Conservation (phyloP, 2,329 filamentous ascomycete genomes). For the Fusarium udum region DNA sequence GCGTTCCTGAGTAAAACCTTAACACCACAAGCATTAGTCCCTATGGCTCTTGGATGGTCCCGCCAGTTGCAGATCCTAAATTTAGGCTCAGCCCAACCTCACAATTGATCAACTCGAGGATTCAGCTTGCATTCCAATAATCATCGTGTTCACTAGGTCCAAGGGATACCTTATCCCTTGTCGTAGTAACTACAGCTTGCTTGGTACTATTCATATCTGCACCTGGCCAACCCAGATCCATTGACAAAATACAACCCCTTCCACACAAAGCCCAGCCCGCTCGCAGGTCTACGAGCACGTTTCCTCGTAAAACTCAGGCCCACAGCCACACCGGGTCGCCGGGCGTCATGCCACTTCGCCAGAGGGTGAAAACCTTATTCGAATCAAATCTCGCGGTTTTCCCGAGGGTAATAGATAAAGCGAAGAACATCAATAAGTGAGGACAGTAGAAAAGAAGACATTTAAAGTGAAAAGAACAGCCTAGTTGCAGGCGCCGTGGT, state of each 20-base stretch:
- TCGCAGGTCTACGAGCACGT: slow-evolving; percentile 11
- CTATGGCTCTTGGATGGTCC: background rate
- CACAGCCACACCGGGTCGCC: slow-evolving; percentile 2
- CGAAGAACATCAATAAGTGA: slow-evolving; percentile 39
- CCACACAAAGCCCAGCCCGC: slow-evolving; percentile 16
- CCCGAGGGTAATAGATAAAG: slow-evolving; percentile 36
- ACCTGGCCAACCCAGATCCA: slow-evolving; percentile 23
- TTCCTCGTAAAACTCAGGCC: slow-evolving; percentile 22
- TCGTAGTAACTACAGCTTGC: slow-evolving; percentile 33
- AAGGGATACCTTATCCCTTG: slow-evolving; percentile 26
- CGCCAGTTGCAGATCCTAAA: slow-evolving; percentile 10
- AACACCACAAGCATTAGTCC: background rate
- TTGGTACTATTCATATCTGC: slow-evolving; percentile 30
- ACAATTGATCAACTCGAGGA: background rate
- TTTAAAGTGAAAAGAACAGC: slow-evolving; percentile 43
- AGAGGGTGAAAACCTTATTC: slow-evolving; percentile 9
- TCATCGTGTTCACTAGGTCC: slow-evolving; percentile 38
- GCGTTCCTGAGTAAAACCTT: slow-evolving; percentile 26
- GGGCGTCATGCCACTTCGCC: slow-evolving; percentile 13
- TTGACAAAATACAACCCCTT: slow-evolving; percentile 15
- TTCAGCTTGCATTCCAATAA: slow-evolving; percentile 40
- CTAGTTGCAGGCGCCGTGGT: slow-evolving; percentile 40
- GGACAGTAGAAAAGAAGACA: slow-evolving; percentile 42
- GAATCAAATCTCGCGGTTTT: slow-evolving; percentile 12
- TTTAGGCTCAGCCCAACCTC: background rate